Conservation (phyloP, 2,329 filamentous ascomycete genomes). For the Hypoxylon sp. region DNA sequence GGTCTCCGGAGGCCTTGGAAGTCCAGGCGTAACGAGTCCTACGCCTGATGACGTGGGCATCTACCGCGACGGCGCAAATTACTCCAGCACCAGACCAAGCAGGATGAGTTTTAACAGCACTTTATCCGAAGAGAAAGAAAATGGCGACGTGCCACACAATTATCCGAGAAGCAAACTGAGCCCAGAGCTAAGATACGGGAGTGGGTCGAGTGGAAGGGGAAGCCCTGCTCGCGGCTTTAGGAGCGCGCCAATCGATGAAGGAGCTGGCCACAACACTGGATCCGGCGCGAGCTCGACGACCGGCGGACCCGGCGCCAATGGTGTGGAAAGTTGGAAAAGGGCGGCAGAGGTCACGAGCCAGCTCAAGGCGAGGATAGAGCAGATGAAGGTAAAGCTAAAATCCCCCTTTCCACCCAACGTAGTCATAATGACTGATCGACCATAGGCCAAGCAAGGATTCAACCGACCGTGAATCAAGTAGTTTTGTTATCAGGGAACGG, state of each 20-base stretch:
- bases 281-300: constrained; percentile 39
- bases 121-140: constrained; percentile 82
- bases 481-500: constrained; percentile 31
- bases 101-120: constrained; percentile 73
- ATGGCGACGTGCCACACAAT: constrained; percentile 61
- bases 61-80: constrained; percentile 64
- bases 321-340: constrained; percentile 93
- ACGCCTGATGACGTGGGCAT: constrained; percentile 70
- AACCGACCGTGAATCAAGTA: constrained; percentile 53
- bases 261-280: constrained; percentile 32
- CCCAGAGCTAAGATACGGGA: constrained; percentile 67
- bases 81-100: constrained; percentile 56
- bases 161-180: constrained; percentile 65
- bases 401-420: not conserved
- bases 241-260: constrained; percentile 50
- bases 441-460: constrained; percentile 64
- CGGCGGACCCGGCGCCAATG: constrained; percentile 55
- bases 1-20: constrained; percentile 53
- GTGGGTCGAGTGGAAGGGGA: constrained; percentile 66
- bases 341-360: constrained; percentile 98
- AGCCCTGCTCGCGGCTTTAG: constrained; percentile 70
- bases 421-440: constrained; percentile 31
- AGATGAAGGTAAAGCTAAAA: constrained; percentile 81
- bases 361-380: constrained; percentile 95
- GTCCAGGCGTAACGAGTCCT: constrained; percentile 62